Percentiles rank a stretch among this genome's conserved stretches.
Conservation (phyloP, 768 basidiomycete species). For the Kwoniella botswanensis region DNA sequence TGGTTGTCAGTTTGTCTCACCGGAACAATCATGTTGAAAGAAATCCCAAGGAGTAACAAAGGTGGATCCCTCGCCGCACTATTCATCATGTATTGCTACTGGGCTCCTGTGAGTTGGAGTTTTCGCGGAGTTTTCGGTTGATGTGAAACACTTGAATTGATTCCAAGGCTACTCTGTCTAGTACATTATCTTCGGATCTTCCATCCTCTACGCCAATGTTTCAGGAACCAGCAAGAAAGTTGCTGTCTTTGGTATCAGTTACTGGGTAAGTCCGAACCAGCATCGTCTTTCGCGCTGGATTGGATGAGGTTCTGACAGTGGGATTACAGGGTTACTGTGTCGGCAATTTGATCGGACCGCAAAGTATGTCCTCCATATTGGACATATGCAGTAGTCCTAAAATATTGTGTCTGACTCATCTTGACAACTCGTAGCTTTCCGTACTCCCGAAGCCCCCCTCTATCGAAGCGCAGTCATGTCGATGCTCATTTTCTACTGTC, state of each 20-base stretch:
- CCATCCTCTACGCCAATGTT: slow-evolving; percentile 32
- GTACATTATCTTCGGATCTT: slow-evolving; percentile 32
- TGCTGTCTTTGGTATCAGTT: slow-evolving; percentile 36
- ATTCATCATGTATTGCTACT: slow-evolving; percentile 35
- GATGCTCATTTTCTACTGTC: slow-evolving; percentile 35
- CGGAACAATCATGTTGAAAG: slow-evolving; percentile 41
- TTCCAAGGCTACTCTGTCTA: neutral
- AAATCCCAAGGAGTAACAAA: slow-evolving; percentile 13
- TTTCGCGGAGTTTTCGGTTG: too few relatives aligned
- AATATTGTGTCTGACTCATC: neutral
- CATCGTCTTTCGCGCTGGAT: neutral
- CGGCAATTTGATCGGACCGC: slow-evolving; percentile 25
- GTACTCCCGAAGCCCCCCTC: slow-evolving; percentile 33
- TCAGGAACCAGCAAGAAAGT: slow-evolving; percentile 43
- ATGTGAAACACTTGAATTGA: too few relatives aligned
- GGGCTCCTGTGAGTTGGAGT: slow-evolving; percentile 28
- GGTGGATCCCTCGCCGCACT: slow-evolving; percentile 5
- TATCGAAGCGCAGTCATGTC: slow-evolving; percentile 34
- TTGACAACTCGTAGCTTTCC: slow-evolving; percentile 29
- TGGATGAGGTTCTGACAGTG: neutral
- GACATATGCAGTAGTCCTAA: too few relatives aligned
- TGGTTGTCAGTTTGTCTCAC: slow-evolving; percentile 18
- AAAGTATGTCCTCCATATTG: neutral
- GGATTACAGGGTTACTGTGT: slow-evolving; percentile 32
- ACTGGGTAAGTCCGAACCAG: slow-evolving; percentile 8